phyloP scores from a whole-genome alignment of 805 yeast genomes.

The Metschnikowia kunwiensis region DNA sequence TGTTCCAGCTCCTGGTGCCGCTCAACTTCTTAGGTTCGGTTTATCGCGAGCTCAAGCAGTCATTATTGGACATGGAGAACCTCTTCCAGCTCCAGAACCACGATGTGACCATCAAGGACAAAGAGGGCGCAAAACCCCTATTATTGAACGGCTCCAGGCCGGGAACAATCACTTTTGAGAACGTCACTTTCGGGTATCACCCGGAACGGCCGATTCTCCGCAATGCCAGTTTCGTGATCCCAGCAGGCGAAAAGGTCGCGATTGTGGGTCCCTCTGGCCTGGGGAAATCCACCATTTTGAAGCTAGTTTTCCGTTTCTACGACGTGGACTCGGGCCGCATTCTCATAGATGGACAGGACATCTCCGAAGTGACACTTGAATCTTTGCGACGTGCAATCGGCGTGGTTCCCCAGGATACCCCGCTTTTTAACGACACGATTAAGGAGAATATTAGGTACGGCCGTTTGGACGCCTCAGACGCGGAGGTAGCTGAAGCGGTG shows the following conservation, averaged over 20 bases:
- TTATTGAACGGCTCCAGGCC: conserved; percentile 44
- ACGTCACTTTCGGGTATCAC: conserved; percentile 90
- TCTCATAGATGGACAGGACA: conserved; percentile 84
- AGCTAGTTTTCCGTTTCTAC: conserved; percentile 84
- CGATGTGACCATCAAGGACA: conserved; percentile 61
- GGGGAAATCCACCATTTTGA: conserved; percentile 87
- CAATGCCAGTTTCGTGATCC: conserved; percentile 79
- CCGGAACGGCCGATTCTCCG: conserved; percentile 81
- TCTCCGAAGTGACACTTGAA: conserved; percentile 68
- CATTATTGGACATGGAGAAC: conserved; percentile 93
- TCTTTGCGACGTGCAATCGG: conserved; percentile 74
- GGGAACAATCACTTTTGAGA: conserved; percentile 83
- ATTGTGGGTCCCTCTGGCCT: conserved; percentile 96
- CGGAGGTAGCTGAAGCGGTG: conserved; percentile 64
- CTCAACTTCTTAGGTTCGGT: conserved; percentile 93
- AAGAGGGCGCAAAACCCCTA: conserved; percentile 61
- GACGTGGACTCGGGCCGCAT: conserved; percentile 79
- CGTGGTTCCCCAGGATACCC: conserved; percentile 97
- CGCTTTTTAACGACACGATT: conserved; percentile 87
- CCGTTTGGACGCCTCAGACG: conserved; percentile 65
- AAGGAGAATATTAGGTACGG: conserved; percentile 88
- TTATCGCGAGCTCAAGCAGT: conserved; percentile 90
- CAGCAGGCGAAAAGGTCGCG: conserved; percentile 89
- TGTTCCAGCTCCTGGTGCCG: conserved; percentile 93
- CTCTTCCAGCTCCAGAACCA: conserved; percentile 80